Conservation (phyloP, 345 rosid species). For the Aquilaria malaccensis region DNA sequence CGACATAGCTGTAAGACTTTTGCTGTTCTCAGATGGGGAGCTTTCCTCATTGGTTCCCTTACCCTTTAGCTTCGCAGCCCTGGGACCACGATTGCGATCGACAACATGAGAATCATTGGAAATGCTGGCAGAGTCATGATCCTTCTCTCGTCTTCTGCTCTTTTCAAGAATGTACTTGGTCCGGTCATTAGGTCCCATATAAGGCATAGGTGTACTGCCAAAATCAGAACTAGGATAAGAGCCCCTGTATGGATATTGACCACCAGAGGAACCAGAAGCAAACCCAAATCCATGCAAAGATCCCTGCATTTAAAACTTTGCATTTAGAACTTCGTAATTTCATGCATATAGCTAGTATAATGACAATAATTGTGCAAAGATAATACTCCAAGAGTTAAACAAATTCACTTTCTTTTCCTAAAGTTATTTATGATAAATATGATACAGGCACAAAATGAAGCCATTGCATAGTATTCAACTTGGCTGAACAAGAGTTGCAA, state of each 20-base stretch:
- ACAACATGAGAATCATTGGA: constrained; percentile 41
- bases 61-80: constrained; percentile 48
- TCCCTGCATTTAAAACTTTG: constrained; percentile 28
- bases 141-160: constrained; percentile 50
- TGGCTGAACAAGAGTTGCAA: too few relatives aligned
- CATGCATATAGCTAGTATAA: constrained; percentile 1
- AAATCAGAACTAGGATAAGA: constrained; percentile 35
- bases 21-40: constrained; percentile 27
- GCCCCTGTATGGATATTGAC: constrained; percentile 36
- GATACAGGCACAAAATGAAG: background rate
- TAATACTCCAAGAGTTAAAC: background rate
- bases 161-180: constrained; percentile 32
- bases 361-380: background rate
- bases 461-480: background rate
- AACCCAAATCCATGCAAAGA: constrained; percentile 37
- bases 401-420: background rate
- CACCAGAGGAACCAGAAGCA: constrained; percentile 37
- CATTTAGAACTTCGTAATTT: background rate
- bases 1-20: constrained; percentile 24
- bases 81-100: constrained; percentile 58
- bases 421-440: background rate
- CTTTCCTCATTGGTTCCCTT: constrained; percentile 28
- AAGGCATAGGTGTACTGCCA: constrained; percentile 22
- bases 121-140: constrained; percentile 30
- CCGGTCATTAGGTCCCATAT: constrained; percentile 34